These are phyloP conservation scores for Orychophragmus violaceus DNA, from an alignment of 345 rosid species.

Conservation along the genomic window DNA sequence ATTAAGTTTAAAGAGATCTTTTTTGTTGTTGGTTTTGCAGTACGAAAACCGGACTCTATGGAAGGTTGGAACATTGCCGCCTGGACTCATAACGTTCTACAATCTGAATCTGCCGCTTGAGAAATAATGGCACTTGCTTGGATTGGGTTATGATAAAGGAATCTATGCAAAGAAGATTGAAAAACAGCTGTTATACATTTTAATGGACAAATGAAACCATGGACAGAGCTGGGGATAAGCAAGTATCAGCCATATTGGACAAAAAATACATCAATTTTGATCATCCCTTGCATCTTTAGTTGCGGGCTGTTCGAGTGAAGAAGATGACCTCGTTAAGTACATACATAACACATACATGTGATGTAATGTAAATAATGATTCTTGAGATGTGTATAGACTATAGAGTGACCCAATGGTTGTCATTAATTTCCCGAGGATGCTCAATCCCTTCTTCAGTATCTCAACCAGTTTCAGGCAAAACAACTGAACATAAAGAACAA, in stretches of 20 bases:
- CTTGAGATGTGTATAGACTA: no score
- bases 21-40: constrained; percentile 27
- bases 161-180: constrained; percentile 35
- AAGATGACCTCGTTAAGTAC: not conserved
- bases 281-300: constrained; percentile 29
- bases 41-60: constrained; percentile 46
- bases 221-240: constrained; percentile 50
- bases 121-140: constrained; percentile 56
- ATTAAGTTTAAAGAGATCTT: not conserved
- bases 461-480: not conserved
- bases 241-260: constrained; percentile 52
- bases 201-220: constrained; percentile 68
- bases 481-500: constrained; percentile 1
- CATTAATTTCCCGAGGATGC: no score
- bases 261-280: constrained; percentile 32
- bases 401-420: no score
- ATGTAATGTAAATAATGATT: no score
- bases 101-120: constrained; percentile 42
- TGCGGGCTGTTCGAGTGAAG: constrained; percentile 27
- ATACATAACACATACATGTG: not conserved
- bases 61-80: constrained; percentile 57
- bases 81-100: constrained; percentile 60
- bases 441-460: not conserved
- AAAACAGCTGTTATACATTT: constrained; percentile 55
- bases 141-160: constrained; percentile 51